Conservation (phyloP, 2,329 filamentous ascomycete species). For the Pyrenophora graminea region DNA sequence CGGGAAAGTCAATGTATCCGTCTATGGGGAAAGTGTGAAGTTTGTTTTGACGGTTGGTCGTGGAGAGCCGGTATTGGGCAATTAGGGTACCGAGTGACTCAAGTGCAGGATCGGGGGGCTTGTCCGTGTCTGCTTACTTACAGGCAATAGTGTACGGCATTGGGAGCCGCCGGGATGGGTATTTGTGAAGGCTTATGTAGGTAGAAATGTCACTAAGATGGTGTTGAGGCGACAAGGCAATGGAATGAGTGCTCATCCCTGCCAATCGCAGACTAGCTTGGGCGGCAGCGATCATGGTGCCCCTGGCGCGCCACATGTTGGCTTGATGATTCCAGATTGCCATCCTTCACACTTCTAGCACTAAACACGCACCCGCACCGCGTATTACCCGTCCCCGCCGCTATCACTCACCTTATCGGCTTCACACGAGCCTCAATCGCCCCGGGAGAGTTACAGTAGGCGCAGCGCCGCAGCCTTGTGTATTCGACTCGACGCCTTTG, state of each 20-base stretch:
- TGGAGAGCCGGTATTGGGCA: conserved; percentile 12
- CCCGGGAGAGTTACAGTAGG: not conserved
- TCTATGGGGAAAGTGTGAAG: conserved; percentile 5
- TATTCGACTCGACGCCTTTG: not conserved
- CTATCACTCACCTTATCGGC: too few relatives aligned
- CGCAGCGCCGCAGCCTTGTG: too few relatives aligned
- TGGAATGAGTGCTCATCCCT: conserved; percentile 23
- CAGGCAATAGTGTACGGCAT: not conserved
- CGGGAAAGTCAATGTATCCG: not conserved
- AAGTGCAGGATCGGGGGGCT: not conserved
- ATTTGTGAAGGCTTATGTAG: not conserved
- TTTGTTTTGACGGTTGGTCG: conserved; percentile 11
- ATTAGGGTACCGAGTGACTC: conserved; percentile 7
- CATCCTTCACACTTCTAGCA: conserved; percentile 10
- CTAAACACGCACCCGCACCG: conserved; percentile 7
- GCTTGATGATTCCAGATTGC: conserved; percentile 18
- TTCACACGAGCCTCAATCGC: too few relatives aligned
- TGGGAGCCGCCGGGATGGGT: too few relatives aligned
- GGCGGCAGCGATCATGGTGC: conserved; percentile 29
- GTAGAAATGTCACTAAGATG: not conserved
- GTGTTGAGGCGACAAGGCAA: conserved; percentile 11
- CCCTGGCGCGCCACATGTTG: conserved; percentile 31
- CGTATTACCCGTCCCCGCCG: conserved; percentile 1
- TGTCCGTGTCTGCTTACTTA: not conserved
- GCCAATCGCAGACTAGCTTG: conserved; percentile 24